Evolutionary conservation across 1,139 yeast species (phyloP), one percentile per base, ranked within the genome.

Genomic region (Saccharomycopsis hybrid): DNA sequence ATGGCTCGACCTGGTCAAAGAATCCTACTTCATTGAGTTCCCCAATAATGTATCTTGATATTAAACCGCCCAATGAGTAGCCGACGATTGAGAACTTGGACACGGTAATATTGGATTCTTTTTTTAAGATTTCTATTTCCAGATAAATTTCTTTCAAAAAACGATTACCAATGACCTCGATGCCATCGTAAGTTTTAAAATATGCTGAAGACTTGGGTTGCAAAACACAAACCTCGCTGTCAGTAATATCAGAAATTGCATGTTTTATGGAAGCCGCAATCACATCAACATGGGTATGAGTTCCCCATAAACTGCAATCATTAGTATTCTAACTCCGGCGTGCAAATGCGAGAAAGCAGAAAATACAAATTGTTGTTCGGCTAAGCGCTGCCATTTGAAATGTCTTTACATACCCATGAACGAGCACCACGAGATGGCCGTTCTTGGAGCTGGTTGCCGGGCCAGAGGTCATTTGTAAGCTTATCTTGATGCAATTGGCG

Each of bases 171-270:
- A 89, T 80, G 33, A 81, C 68, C 54, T 75, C 76, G 36, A 90
- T 70, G 7, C 97, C 97, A 62, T 90, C 97, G 60, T 87, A 87
- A 0, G 96, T 86, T 59, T 82, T 81, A 73, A 87, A 77, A 56
- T 78, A 73, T 5, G 89, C 74, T 57, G 85, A 86, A n/a, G 84
- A 72, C 8, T 78, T 73, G 0, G 96, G 90, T 45, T 81, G 74
- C 44, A 85, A 67, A 1, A 83, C 73, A 25, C 77, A 76, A 2
- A 82, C 68, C 33, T 72, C 69, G 31, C 75, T 78, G 4, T 68
- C 60, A 5, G 64, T 65, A 3, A 58, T 62, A 2, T 62, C 51
- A 3, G n/a, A 27, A n/a, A 51, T 42, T 5, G 41, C 46, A 33
- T 52, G 54, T n/a, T 49, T 32, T 4, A 52, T 25, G 5, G 53